phyloP scores from a whole-genome alignment of 345 rosid genomes.

The Citrus hindsii region DNA sequence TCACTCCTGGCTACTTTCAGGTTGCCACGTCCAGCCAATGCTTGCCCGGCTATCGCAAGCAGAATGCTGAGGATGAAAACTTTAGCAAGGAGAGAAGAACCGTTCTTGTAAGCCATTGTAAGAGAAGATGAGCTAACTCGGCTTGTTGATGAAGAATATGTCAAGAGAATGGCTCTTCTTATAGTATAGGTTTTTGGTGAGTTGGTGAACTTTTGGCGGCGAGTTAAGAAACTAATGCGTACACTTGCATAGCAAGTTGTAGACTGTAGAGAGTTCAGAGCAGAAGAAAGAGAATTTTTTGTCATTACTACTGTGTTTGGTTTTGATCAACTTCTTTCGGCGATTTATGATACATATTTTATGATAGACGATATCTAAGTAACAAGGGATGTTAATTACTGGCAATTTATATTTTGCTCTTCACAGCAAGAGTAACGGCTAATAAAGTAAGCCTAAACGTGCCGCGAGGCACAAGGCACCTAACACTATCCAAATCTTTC shows the following conservation, averaged over 20 bases:
- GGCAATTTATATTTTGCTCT: background rate
- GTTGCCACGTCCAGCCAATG: conserved; percentile 38
- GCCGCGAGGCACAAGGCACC: no score
- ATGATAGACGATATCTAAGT: background rate
- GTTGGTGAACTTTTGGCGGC: conserved; percentile 32
- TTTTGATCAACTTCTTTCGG: background rate
- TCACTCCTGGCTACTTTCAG: conserved; percentile 29
- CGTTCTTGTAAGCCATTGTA: conserved; percentile 33
- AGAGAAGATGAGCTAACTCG: background rate
- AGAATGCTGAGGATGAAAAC: conserved; percentile 23
- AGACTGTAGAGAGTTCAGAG: background rate
- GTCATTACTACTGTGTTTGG: background rate
- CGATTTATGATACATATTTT: background rate
- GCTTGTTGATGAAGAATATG: conserved; percentile 7
- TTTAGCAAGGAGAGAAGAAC: conserved; percentile 20
- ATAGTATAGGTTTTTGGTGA: conserved; percentile 11
- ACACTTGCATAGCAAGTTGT: background rate
- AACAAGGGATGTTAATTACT: no score
- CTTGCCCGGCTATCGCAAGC: conserved; percentile 38
- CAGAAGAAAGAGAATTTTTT: background rate
- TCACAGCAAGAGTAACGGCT: background rate
- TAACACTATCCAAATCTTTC: no score
- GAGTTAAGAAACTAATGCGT: conserved; percentile 16
- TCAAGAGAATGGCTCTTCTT: conserved; percentile 10
- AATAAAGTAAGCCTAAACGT: background rate